phyloP scores from a whole-genome alignment of 768 basidiomycete genomes.

The Amanita inopinata region DNA sequence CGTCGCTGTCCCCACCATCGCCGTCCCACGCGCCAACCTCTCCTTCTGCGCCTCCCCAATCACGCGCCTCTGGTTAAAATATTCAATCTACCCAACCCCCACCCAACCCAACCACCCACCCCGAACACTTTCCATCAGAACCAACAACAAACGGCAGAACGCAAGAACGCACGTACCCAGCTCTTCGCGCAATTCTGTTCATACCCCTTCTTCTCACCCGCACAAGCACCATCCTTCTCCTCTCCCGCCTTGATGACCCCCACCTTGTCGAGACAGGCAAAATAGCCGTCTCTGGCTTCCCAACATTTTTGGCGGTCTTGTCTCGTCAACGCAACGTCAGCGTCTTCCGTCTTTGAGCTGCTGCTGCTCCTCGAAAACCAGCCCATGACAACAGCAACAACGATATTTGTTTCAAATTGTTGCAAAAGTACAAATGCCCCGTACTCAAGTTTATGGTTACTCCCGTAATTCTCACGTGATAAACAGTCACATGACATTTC shows the following conservation, averaged over 20 bases:
- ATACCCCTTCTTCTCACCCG: constrained; percentile 47
- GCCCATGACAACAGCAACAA: constrained; percentile 23
- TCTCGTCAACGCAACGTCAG: constrained; percentile 32
- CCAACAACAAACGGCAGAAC: not conserved
- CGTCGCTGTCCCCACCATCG: constrained; percentile 26
- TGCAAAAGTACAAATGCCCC: no score
- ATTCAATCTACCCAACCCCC: constrained; percentile 68
- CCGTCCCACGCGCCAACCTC: constrained; percentile 46
- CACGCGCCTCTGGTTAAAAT: constrained; percentile 87
- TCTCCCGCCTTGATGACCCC: constrained; percentile 63
- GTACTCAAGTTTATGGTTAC: no score
- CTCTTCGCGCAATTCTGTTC: constrained; percentile 75
- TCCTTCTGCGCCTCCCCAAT: constrained; percentile 75
- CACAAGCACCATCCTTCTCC: constrained; percentile 60
- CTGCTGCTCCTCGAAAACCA: constrained; percentile 26
- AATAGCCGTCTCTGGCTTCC: constrained; percentile 78
- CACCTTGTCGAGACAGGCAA: constrained; percentile 66
- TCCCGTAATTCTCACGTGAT: no score
- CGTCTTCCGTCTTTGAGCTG: constrained; percentile 16
- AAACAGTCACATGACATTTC: no score
- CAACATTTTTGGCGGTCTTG: constrained; percentile 78
- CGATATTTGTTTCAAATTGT: no score
- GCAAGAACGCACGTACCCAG: constrained; percentile 52
- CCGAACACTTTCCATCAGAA: no score
- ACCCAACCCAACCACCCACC: no score